Percentiles rank a stretch among this genome's conserved stretches.
These are phyloP conservation scores for Heritiera fomes DNA, from an alignment of 345 rosid genomes.

Conservation along the genomic window DNA sequence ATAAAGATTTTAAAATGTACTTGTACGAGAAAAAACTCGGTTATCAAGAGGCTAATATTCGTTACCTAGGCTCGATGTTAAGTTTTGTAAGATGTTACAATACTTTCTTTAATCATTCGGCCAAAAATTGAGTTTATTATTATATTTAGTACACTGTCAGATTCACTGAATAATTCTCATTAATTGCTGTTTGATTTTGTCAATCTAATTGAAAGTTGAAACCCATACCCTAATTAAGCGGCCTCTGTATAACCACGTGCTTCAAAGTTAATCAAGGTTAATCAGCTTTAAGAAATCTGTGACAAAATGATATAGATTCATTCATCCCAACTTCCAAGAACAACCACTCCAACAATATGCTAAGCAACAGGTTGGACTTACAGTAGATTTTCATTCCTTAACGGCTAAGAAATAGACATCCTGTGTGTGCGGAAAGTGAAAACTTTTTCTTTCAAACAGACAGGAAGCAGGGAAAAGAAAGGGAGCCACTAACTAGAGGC, in stretches of 20 bases:
- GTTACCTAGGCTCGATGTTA: too few relatives aligned
- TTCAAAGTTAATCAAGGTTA: background rate
- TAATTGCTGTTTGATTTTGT: too few relatives aligned
- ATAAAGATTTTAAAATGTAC: too few relatives aligned
- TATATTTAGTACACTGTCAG: too few relatives aligned
- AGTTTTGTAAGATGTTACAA: too few relatives aligned
- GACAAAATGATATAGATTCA: background rate
- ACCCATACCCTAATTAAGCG: background rate
- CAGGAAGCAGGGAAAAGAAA: background rate
- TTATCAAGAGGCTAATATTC: too few relatives aligned
- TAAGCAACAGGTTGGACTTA: background rate
- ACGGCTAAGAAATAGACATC: constrained; percentile 6
- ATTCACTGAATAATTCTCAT: background rate
- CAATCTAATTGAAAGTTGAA: too few relatives aligned
- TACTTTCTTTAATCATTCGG: too few relatives aligned
- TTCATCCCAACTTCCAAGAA: background rate
- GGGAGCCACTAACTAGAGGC: background rate
- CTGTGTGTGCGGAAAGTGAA: background rate
- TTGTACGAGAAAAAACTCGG: too few relatives aligned
- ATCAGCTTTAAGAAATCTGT: background rate
- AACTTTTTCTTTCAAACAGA: background rate
- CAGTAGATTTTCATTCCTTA: background rate
- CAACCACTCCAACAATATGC: too few relatives aligned
- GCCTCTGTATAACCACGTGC: background rate
- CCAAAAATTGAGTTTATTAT: too few relatives aligned